Base-by-base conservation (phyloP, 352 stramenopile genomes). In the Pythium rishiriense region DNA sequence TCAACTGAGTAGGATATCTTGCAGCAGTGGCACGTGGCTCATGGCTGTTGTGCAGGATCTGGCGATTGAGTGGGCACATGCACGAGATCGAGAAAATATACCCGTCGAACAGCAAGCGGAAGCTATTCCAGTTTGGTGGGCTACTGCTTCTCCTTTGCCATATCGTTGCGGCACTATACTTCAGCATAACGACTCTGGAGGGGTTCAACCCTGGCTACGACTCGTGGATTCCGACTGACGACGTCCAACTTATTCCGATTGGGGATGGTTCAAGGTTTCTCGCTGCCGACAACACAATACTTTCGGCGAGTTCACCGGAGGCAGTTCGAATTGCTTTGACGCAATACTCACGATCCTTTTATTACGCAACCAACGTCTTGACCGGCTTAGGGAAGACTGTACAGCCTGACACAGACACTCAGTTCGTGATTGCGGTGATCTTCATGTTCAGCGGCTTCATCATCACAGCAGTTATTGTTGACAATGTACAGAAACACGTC, bases 371-470 rank as follows among this genome's bases (percentile, higher is more conserved):
- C 6, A 76, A 79, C 25, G 64, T 79, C 4, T 58, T 79, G 29
- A 69, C 72, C 4, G 72, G 56, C 7, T 53, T 79, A 7, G 72
- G 72, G 5, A 73, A 71, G 29, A 79, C 72, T 21, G 73, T 81
- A 25, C 70, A 83, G 48, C 75, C 75, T 8, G 57, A 72, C 17
- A 74, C 52, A 25, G 64, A 81, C 22, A 41, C 57, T n/a, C 73
- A 84, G 50, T 81, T 78, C 58, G 49, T 46, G 2, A 62, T 79
- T 6, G 75, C 75, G 10, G 60, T 80, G n/a, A n/a, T 73, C 0
- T 76, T 81, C 68, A 84, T 84, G 75, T 63, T 81, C 15, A 75
- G 62, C n/a, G 75, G 75, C 17, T 81, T 84, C 59, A 57, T 84
- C 22, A 75, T 84, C 45, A 84, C 75, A 3, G 73, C 73, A 9